Conservation (phyloP, 768 basidiomycete genomes). For the Suillus tomentosus region DNA sequence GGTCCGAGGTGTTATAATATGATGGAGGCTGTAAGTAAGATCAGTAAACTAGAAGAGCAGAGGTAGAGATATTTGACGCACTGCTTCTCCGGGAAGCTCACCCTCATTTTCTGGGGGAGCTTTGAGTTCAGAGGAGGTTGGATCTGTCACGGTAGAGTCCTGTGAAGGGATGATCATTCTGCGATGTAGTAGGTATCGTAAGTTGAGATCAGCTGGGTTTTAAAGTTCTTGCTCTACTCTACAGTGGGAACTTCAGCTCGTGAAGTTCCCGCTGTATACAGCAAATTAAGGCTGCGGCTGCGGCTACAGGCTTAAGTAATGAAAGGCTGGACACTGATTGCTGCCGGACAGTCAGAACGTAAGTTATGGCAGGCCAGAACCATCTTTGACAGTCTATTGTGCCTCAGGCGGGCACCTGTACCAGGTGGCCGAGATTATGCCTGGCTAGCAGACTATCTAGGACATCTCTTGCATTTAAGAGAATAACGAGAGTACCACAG, state of each 20-base stretch:
- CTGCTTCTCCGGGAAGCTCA: neutral
- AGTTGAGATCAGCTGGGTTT: neutral
- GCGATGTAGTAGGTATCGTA: neutral
- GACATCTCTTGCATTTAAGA: neutral
- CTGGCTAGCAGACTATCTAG: neutral
- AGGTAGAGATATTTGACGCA: neutral
- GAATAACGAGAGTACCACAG: neutral
- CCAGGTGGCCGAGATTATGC: neutral
- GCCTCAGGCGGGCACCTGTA: neutral
- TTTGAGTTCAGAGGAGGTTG: neutral
- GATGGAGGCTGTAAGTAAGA: slow-evolving; percentile 23
- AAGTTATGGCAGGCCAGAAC: neutral
- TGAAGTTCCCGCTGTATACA: neutral
- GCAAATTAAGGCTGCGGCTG: neutral
- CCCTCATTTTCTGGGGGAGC: no score
- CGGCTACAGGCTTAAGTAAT: neutral
- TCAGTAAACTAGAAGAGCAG: neutral
- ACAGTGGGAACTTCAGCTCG: no score
- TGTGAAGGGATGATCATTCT: neutral
- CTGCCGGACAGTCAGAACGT: neutral
- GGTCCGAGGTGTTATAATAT: slow-evolving; percentile 15
- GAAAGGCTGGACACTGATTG: no score
- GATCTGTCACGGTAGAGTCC: neutral
- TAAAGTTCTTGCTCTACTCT: neutral
- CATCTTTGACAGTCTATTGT: neutral